Conservation (phyloP, 1,284 basidiomycete species). For the Meripilus lineatus region DNA sequence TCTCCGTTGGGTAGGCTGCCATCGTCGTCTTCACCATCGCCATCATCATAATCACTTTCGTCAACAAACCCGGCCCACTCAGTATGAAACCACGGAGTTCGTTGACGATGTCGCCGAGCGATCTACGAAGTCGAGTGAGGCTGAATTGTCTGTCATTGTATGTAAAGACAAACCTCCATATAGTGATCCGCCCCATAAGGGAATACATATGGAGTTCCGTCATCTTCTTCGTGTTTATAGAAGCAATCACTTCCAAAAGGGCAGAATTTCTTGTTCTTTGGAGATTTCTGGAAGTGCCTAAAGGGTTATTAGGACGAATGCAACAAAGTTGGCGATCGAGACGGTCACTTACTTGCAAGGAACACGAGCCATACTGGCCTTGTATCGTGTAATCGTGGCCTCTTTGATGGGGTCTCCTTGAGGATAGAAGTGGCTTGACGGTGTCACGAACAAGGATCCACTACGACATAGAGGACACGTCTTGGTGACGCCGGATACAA, state of each 20-base stretch:
- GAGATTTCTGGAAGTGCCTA: constrained; percentile 57
- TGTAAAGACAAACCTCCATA: constrained; percentile 36
- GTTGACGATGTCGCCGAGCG: constrained; percentile 7
- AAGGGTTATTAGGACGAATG: not conserved
- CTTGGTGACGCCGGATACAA: constrained; percentile 56
- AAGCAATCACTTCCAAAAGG: constrained; percentile 76
- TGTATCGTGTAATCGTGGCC: constrained; percentile 50
- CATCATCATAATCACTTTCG: not conserved
- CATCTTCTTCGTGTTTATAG: constrained; percentile 60
- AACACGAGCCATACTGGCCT: constrained; percentile 62
- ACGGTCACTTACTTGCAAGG: constrained; percentile 44
- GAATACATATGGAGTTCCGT: constrained; percentile 59
- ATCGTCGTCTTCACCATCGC: not conserved
- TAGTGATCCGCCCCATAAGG: constrained; percentile 46
- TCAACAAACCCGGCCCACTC: not conserved
- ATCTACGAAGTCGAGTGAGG: not conserved
- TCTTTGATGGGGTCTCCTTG: constrained; percentile 49
- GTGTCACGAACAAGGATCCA: constrained; percentile 59
- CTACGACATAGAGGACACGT: constrained; percentile 71
- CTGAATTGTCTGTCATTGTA: too few species aligned
- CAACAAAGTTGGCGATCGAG: not conserved
- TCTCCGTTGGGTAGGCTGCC: too few species aligned
- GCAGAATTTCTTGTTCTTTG: constrained; percentile 44
- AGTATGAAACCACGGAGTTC: not conserved
- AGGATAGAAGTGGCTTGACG: constrained; percentile 60